Evolutionary conservation across 345 rosid species (phyloP).

Genomic region (Sisymbrium altissimum): DNA sequence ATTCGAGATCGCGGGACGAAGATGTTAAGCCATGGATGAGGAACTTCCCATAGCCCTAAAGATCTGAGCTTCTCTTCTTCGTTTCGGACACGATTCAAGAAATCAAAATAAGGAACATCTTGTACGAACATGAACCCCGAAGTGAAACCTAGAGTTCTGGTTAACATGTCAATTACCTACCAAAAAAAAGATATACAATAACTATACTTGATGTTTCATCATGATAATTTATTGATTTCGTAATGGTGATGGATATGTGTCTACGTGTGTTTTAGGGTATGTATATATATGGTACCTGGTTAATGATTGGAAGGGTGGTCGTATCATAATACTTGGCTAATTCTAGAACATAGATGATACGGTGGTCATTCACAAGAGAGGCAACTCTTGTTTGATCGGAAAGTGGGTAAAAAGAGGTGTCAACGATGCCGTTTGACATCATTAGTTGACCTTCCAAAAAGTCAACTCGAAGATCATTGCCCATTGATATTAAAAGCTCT

Average conservation of each 20-base stretch:
- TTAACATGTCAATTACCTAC: conserved; percentile 41
- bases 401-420: conserved; percentile 62
- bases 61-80: conserved; percentile 64
- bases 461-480: conserved; percentile 44
- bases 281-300: conserved; percentile 34
- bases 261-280: too few relatives aligned
- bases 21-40: conserved; percentile 95
- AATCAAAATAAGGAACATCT: conserved; percentile 51
- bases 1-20: conserved; percentile 75
- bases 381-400: conserved; percentile 51
- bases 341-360: conserved; percentile 71
- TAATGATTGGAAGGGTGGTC: conserved; percentile 36
- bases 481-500: conserved; percentile 55
- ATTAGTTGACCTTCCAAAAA: conserved; percentile 71
- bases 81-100: conserved; percentile 69
- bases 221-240: neutral
- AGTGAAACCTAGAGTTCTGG: conserved; percentile 29
- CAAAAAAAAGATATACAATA: neutral
- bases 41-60: conserved; percentile 85
- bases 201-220: neutral
- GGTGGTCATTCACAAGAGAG: conserved; percentile 47
- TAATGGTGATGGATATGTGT: neutral
- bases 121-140: conserved; percentile 40
- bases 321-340: conserved; percentile 58
- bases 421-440: conserved; percentile 48